These are phyloP conservation scores for Cyberlindnera mrakii DNA, from an alignment of 805 yeast genomes.

Conservation along the genomic window DNA sequence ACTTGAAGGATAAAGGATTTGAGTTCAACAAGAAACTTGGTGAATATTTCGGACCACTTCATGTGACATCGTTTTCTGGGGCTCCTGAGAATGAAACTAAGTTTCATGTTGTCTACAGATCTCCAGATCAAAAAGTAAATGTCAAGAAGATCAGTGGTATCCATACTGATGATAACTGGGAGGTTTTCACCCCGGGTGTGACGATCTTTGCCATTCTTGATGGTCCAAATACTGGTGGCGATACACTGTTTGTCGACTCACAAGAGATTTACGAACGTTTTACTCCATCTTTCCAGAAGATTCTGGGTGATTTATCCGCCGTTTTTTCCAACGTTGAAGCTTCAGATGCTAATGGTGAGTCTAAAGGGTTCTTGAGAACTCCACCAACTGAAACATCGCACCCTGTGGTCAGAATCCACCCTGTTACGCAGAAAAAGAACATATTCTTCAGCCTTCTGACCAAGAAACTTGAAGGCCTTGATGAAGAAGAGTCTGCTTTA, in stretches of 20 bases:
- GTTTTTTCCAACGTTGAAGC: conserved; percentile 68
- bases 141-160: conserved; percentile 44
- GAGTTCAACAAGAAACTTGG: conserved; percentile 46
- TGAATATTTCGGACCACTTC: conserved; percentile 60
- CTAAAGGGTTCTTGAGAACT: conserved; percentile 63
- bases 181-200: conserved; percentile 55
- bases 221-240: conserved; percentile 64
- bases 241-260: conserved; percentile 64
- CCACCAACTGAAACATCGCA: conserved; percentile 50
- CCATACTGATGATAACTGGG: conserved; percentile 68
- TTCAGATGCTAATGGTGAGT: conserved; percentile 46
- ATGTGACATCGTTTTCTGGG: conserved; percentile 71
- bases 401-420: conserved; percentile 69
- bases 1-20: conserved; percentile 52
- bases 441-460: conserved; percentile 57
- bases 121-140: conserved; percentile 20
- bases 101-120: conserved; percentile 40
- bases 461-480: conserved; percentile 62
- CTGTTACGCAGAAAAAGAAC: conserved; percentile 61
- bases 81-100: conserved; percentile 57
- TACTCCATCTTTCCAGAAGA: conserved; percentile 56
- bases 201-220: conserved; percentile 63
- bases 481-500: conserved; percentile 62
- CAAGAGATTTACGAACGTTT: conserved; percentile 65
- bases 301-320: conserved; percentile 56